These are phyloP conservation scores for Rhizopus arrhizus DNA, from an alignment of 371 early-diverging fungal species.

Conservation along the genomic window DNA sequence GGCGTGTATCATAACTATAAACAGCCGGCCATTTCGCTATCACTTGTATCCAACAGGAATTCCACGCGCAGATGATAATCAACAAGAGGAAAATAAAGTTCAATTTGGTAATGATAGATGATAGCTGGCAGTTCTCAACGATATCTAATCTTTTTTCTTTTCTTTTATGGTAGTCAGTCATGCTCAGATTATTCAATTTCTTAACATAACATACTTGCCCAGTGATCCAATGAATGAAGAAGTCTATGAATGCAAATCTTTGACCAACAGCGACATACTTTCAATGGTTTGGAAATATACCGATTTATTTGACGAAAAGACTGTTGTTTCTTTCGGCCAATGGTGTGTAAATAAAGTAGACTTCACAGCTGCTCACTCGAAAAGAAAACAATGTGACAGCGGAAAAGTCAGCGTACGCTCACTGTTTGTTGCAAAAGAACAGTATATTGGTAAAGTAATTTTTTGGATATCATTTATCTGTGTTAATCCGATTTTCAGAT, in stretches of 20 bases:
- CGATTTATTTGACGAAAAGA: slow-evolving; percentile 23
- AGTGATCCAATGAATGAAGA: slow-evolving; percentile 28
- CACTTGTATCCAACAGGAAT: slow-evolving; percentile 25
- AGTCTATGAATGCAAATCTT: slow-evolving; percentile 24
- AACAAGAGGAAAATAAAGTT: slow-evolving; percentile 24
- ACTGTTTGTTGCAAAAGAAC: slow-evolving; percentile 29
- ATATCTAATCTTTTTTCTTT: slow-evolving; percentile 14
- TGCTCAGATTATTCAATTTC: slow-evolving; percentile 27
- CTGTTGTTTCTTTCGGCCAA: slow-evolving; percentile 20
- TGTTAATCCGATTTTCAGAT: slow-evolving; percentile 25
- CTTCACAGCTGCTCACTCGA: slow-evolving; percentile 17
- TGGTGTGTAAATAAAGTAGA: slow-evolving; percentile 21
- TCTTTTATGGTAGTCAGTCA: slow-evolving; percentile 20
- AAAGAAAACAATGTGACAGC: slow-evolving; percentile 20
- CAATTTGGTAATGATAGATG: slow-evolving; percentile 18
- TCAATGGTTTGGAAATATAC: slow-evolving; percentile 25
- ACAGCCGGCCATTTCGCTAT: slow-evolving; percentile 25
- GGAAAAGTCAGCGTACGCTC: slow-evolving; percentile 24
- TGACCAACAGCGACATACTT: slow-evolving; percentile 28
- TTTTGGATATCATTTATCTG: slow-evolving; percentile 29
- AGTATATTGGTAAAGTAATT: slow-evolving; percentile 24
- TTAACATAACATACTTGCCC: slow-evolving; percentile 19
- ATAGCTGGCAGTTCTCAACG: slow-evolving; percentile 15
- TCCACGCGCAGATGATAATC: slow-evolving; percentile 21
- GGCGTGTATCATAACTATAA: slow-evolving; percentile 19